Percentiles rank a stretch among this genome's conserved stretches.
phyloP scores from a whole-genome alignment of 1,284 basidiomycete genomes.

The Irpex rosettiformis region DNA sequence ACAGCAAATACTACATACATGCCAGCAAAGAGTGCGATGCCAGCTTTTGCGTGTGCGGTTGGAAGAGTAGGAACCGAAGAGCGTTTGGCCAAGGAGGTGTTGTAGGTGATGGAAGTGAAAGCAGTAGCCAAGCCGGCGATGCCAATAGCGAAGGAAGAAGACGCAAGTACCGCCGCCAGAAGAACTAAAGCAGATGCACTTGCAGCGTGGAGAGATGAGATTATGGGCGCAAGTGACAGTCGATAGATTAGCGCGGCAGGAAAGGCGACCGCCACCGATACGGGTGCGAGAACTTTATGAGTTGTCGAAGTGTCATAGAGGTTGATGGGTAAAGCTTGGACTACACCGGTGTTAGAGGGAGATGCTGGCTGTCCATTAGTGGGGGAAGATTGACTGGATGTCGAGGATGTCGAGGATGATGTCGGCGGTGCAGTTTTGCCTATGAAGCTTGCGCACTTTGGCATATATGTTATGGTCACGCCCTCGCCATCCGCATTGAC shows the following conservation, averaged over 20 bases:
- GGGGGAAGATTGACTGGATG: slow-evolving; percentile 22
- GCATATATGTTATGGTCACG: slow-evolving; percentile 58
- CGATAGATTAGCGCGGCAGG: slow-evolving; percentile 53
- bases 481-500: slow-evolving; percentile 61
- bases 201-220: slow-evolving; percentile 18
- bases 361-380: slow-evolving; percentile 17
- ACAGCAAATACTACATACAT: slow-evolving; percentile 51
- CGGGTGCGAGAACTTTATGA: slow-evolving; percentile 64
- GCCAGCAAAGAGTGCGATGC: slow-evolving; percentile 56
- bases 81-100: slow-evolving; percentile 27
- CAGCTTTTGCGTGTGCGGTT: slow-evolving; percentile 60
- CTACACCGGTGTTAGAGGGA: background rate
- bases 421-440: slow-evolving; percentile 16
- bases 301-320: slow-evolving; percentile 49
- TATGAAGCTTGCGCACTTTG: slow-evolving; percentile 51
- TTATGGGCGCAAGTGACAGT: slow-evolving; percentile 40
- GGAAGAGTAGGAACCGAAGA: slow-evolving; percentile 37
- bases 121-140: slow-evolving; percentile 57
- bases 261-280: slow-evolving; percentile 59
- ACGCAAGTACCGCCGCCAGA: slow-evolving; percentile 35
- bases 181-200: slow-evolving; percentile 17
- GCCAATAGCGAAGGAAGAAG: slow-evolving; percentile 58
- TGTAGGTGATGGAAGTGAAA: slow-evolving; percentile 50
- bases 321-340: slow-evolving; percentile 11
- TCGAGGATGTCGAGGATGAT: slow-evolving; percentile 13